These are phyloP conservation scores for Phaeophleospora eucalypticola DNA, from an alignment of 2,329 filamentous ascomycete species.

Conservation along the genomic window DNA sequence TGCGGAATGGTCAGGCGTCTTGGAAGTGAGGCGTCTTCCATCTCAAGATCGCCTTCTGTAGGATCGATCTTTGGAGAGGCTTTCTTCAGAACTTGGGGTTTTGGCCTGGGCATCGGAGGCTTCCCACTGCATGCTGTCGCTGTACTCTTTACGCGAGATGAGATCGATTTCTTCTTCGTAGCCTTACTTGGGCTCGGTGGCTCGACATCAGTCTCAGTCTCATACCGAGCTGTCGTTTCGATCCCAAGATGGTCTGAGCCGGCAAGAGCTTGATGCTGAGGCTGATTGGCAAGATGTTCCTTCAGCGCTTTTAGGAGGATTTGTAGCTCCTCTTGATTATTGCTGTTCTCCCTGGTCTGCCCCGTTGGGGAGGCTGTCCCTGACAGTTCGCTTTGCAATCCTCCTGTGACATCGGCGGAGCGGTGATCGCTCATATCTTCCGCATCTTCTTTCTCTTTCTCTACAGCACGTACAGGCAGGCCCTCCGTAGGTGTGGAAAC, in stretches of 20 bases:
- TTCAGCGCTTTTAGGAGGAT: constrained; percentile 2
- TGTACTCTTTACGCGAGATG: not conserved
- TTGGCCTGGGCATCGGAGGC: not conserved
- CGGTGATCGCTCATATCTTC: no score
- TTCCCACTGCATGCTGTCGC: not conserved
- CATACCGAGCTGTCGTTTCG: constrained; percentile 7
- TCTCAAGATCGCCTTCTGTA: not conserved
- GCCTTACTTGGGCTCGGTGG: constrained; percentile 9
- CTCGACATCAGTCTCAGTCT: constrained; percentile 19
- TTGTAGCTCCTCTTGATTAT: constrained; percentile 3
- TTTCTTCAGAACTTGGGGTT: not conserved
- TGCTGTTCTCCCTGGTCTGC: not conserved
- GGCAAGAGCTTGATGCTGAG: not conserved
- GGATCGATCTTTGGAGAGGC: not conserved
- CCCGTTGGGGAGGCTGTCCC: no score
- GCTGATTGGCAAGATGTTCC: not conserved
- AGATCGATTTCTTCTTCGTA: not conserved
- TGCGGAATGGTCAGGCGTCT: constrained; percentile 10
- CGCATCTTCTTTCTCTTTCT: not conserved
- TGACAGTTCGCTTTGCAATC: no score
- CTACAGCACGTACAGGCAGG: not conserved
- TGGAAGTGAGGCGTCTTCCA: not conserved
- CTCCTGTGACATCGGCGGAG: no score
- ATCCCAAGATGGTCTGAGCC: constrained; percentile 3
- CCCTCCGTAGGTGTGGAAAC: constrained; percentile 5